phyloP scores from a whole-genome alignment of 495 filamentous ascomycete species.

The Xylaria bambusicola region DNA sequence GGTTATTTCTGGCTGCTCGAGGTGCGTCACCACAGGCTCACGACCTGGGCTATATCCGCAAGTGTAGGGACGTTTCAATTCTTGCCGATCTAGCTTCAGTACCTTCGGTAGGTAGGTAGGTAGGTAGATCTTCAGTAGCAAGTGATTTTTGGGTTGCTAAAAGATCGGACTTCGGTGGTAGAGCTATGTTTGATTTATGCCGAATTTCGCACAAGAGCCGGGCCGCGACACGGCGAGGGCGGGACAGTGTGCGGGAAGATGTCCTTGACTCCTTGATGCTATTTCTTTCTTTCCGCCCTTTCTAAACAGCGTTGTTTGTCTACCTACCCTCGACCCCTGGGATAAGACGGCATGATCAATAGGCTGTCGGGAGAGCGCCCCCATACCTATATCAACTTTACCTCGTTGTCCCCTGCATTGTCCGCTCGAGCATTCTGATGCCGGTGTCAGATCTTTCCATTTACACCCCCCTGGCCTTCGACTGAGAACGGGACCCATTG shows the following conservation, averaged over 20 bases:
- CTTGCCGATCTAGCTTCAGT: too few relatives aligned
- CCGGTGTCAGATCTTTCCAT: not conserved
- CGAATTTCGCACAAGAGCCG: too few relatives aligned
- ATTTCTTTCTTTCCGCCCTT: not conserved
- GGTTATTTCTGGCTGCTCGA: not conserved
- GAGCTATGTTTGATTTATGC: too few relatives aligned
- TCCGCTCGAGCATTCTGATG: not conserved
- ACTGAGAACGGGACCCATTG: not conserved
- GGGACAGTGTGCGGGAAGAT: not conserved
- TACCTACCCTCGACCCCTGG: too few relatives aligned
- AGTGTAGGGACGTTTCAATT: too few relatives aligned
- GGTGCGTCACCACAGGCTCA: slow-evolving; percentile 13
- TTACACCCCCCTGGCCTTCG: not conserved
- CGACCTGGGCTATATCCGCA: not conserved
- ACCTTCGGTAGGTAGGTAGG: too few relatives aligned
- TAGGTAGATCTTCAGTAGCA: too few relatives aligned
- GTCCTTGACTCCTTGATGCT: too few relatives aligned
- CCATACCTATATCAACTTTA: not conserved
- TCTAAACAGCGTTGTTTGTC: not conserved
- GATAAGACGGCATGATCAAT: too few relatives aligned
- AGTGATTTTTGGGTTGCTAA: too few relatives aligned
- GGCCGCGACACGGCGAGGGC: not conserved
- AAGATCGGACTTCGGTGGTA: too few relatives aligned
- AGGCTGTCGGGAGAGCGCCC: too few relatives aligned
- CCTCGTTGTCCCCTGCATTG: not conserved